Conservation (phyloP, 139 green algal species). For the Diplosphaera chodatii region DNA sequence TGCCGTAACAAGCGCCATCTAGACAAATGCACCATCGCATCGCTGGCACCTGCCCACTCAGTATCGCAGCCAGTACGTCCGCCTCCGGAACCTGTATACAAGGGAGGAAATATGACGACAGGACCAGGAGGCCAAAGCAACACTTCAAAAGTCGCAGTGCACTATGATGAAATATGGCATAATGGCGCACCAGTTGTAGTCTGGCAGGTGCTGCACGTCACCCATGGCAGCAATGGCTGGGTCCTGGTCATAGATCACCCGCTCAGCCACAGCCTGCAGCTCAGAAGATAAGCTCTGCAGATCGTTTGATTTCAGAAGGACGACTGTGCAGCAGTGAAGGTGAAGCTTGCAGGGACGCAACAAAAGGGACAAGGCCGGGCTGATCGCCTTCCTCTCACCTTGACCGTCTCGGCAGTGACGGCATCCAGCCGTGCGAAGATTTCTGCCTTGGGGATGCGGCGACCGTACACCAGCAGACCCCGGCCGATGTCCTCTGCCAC, state of each 20-base stretch:
- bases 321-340: too few species aligned
- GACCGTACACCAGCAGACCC: constrained; percentile 90
- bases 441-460: constrained; percentile 88
- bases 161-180: too few species aligned
- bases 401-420: constrained; percentile 79
- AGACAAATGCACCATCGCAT: too few species aligned
- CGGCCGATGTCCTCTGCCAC: constrained; percentile 92
- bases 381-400: too few species aligned
- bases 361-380: too few species aligned
- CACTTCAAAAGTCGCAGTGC: too few species aligned
- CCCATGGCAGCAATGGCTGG: constrained; percentile 84
- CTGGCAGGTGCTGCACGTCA: constrained; percentile 82
- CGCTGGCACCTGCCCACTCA: constrained; percentile 28
- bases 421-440: constrained; percentile 96
- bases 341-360: too few species aligned
- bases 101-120: too few species aligned
- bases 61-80: constrained; percentile 93
- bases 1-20: too few species aligned
- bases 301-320: too few species aligned
- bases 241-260: constrained; percentile 68
- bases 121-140: too few species aligned
- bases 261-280: constrained; percentile 31
- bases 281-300: too few species aligned
- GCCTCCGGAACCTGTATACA: constrained; percentile 64
- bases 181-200: constrained; percentile 89